phyloP scores from a whole-genome alignment of 2,329 filamentous ascomycete species.

The Claviceps sp. region DNA sequence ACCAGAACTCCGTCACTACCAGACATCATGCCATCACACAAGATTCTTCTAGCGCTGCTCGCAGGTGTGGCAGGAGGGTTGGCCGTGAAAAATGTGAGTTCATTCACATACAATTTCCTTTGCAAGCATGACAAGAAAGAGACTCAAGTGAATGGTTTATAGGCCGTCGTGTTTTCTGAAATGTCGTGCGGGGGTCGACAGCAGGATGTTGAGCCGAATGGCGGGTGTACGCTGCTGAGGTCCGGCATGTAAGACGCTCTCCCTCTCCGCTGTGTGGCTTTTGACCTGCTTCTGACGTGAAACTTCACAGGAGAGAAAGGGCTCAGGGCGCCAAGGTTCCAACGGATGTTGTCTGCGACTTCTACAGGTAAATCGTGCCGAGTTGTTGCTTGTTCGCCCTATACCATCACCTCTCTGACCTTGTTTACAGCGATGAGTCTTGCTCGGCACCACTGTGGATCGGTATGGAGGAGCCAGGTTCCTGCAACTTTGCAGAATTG shows the following conservation, averaged over 20 bases:
- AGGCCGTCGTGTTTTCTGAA: slow-evolving; percentile 2
- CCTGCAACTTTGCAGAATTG: not conserved
- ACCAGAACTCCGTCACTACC: not conserved
- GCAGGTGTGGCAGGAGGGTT: not conserved
- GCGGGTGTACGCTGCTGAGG: not conserved
- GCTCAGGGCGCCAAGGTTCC: not conserved
- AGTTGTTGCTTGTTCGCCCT: not conserved
- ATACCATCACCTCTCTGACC: not conserved
- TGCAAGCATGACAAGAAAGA: not conserved
- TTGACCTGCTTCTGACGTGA: not conserved
- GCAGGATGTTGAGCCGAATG: slow-evolving; percentile 1
- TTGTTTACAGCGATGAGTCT: slow-evolving; percentile 1
- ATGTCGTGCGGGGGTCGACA: not conserved
- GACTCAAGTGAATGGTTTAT: not conserved
- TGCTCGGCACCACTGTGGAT: slow-evolving; percentile 4
- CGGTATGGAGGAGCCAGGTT: slow-evolving; percentile 3
- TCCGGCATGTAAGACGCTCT: not conserved
- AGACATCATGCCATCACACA: not conserved
- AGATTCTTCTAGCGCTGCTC: not conserved
- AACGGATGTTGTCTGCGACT: slow-evolving; percentile 1
- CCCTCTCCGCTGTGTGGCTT: too few relatives aligned
- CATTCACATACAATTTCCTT: not conserved
- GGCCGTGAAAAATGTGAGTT: not conserved
- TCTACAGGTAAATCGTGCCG: not conserved
- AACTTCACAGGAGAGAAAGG: not conserved